Base-by-base conservation (phyloP, 257 asterid genomes). In the Cynanchum wilfordii region DNA sequence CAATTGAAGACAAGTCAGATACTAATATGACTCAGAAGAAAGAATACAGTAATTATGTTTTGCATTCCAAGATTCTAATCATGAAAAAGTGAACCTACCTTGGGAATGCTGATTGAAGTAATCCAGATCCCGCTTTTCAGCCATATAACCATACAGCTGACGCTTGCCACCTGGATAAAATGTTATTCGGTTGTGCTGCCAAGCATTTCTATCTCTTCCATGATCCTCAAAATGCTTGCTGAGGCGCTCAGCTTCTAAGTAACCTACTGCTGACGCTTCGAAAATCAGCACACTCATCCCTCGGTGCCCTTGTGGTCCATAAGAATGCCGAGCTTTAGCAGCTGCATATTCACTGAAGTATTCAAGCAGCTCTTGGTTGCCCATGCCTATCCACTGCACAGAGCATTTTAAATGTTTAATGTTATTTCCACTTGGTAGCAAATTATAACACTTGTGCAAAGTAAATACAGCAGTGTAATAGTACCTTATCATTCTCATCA, bases 251-350 rank as follows among this genome's bases (percentile, higher is more conserved):
- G 88, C 88, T 74, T 82, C 86, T 45, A 74, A 42, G 68, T 85
- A 76, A 10, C 89, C 89, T 38, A 85, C 82, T 5, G 87, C 82
- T 42, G 84, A 70, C 56, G 78, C 78, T 63, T 85, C 85, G 68
- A 85, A 85, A 27, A 82, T 76, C 74, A 82, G 68, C 40, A 85
- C 55, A 47, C 87, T 85, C 54, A 85, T 80, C n/a, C 89, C 89
- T 10, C 85, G 80, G 62, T 85, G 89, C 56, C 87, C 89, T 66
- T 85, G 85, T 13, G 85, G 89, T 15, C 87, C 89, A 33, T 85
- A 80, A 11, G 85, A 72, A 65, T 85, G 87, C 4, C 82, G 68
- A 44, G 89, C 82, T 82, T 49, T 85, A 17, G 30, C 47, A 16
- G 79, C 83, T 73, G 71, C 71, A 76, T 78, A 82, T 5, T 63